phyloP scores from a whole-genome alignment of 495 filamentous ascomycete species.

The Chaetomium fimeti region DNA sequence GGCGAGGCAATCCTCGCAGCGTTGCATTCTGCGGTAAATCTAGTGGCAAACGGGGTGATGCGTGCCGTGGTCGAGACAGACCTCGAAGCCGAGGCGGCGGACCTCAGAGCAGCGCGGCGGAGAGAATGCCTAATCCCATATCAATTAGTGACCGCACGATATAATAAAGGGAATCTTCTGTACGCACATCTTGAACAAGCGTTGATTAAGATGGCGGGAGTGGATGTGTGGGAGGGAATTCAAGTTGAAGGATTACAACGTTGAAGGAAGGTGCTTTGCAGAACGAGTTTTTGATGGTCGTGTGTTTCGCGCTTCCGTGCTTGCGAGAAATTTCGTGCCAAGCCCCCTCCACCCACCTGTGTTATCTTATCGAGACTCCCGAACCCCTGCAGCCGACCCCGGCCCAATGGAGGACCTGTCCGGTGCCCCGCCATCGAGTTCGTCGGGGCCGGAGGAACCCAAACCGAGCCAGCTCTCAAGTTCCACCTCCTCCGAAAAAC shows the following conservation, averaged over 20 bases:
- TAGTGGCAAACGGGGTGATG: conserved; percentile 33
- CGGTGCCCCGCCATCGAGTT: too few relatives aligned
- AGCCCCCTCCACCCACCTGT: neutral
- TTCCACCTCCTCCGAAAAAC: neutral
- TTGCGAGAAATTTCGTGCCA: conserved; percentile 20
- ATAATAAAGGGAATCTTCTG: neutral
- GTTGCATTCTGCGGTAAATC: conserved; percentile 28
- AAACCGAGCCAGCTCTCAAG: neutral
- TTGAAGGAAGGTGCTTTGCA: neutral
- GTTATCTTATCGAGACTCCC: neutral
- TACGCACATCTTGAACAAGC: conserved; percentile 11
- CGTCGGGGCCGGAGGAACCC: too few relatives aligned
- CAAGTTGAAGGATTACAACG: neutral
- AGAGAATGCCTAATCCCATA: conserved; percentile 49
- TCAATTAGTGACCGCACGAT: neutral
- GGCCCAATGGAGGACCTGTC: too few relatives aligned
- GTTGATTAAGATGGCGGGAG: neutral
- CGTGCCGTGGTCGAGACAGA: conserved; percentile 46
- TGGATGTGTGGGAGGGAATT: neutral
- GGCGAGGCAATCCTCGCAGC: conserved; percentile 25
- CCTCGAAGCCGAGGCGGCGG: conserved; percentile 51
- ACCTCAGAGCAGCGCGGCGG: conserved; percentile 57
- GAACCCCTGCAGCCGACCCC: too few relatives aligned
- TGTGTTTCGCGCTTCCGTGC: conserved; percentile 1
- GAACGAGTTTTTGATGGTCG: neutral